Percentiles rank a stretch among this genome's conserved stretches.
These are phyloP conservation scores for Candolleomyces eurysporus DNA, from an alignment of 768 basidiomycete species.

Conservation along the genomic window DNA sequence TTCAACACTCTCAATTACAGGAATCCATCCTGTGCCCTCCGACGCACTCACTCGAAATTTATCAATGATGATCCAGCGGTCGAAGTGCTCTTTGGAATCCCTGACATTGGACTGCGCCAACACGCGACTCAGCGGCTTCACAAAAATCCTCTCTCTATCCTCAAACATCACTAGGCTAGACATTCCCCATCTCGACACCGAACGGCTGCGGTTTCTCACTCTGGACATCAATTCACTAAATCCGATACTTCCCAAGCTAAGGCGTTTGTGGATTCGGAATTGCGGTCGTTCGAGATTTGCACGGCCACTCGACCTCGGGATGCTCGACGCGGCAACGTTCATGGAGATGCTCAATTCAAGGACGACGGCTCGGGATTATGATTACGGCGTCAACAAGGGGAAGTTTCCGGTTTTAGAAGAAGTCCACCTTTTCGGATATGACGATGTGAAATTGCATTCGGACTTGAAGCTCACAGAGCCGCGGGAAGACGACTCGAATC, in stretches of 20 bases:
- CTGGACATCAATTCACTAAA: background rate
- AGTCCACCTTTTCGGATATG: background rate
- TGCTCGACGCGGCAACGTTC: background rate
- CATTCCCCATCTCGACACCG: background rate
- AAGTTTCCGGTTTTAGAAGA: background rate
- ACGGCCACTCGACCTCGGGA: background rate
- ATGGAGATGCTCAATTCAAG: background rate
- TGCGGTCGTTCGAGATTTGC: background rate
- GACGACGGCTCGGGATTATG: background rate
- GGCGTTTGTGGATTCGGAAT: background rate
- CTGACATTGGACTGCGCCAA: background rate
- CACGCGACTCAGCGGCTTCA: background rate
- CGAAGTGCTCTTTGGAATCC: background rate
- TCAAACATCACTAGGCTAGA: background rate
- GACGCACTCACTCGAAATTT: background rate
- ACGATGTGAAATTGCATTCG: background rate
- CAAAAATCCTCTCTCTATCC: background rate
- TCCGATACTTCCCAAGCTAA: background rate
- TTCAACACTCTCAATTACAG: too few species aligned
- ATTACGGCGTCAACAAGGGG: background rate
- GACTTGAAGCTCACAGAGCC: too few species aligned
- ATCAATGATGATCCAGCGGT: background rate
- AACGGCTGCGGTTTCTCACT: background rate
- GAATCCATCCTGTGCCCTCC: too few species aligned
- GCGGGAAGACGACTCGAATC: too few species aligned